phyloP scores from a whole-genome alignment of 139 green algal species.

The Chlorella sp. region DNA sequence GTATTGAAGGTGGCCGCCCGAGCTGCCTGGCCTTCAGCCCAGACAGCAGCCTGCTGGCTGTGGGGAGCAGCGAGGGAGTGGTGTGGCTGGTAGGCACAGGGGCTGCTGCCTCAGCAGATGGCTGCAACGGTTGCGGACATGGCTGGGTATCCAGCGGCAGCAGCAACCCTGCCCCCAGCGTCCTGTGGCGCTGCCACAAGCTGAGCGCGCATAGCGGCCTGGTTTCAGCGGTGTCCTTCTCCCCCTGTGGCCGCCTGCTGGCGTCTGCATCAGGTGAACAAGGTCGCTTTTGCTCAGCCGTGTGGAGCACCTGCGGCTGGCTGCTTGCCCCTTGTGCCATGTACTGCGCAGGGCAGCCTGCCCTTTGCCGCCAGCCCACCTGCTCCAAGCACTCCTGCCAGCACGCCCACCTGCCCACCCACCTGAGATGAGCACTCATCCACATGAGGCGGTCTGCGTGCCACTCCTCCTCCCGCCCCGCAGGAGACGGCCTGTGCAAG shows the following conservation, averaged over 20 bases:
- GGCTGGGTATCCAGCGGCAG: neutral
- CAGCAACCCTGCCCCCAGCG: neutral
- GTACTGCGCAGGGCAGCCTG: too few species aligned
- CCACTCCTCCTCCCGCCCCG: too few species aligned
- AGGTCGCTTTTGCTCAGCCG: too few species aligned
- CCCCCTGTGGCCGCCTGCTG: slow-evolving; percentile 8
- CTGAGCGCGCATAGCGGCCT: neutral
- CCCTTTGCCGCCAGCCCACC: neutral
- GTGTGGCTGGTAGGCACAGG: neutral
- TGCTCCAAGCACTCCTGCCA: neutral
- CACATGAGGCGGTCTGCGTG: too few species aligned
- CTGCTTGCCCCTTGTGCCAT: too few species aligned
- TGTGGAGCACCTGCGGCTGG: too few species aligned
- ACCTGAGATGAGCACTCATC: too few species aligned
- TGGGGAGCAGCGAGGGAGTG: slow-evolving; percentile 3
- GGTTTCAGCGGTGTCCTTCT: slow-evolving; percentile 11
- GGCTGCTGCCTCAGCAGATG: too few species aligned
- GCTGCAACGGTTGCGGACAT: neutral
- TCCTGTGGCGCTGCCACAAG: neutral
- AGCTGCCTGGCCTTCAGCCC: slow-evolving; percentile 23
- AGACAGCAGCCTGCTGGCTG: slow-evolving; percentile 24
- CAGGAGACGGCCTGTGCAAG: neutral
- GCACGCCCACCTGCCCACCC: too few species aligned
- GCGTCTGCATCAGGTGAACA: slow-evolving; percentile 8
- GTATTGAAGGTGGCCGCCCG: neutral